Evolutionary conservation across 2,329 filamentous ascomycete species (phyloP).

Genomic region (Apiospora kogelbergensis): DNA sequence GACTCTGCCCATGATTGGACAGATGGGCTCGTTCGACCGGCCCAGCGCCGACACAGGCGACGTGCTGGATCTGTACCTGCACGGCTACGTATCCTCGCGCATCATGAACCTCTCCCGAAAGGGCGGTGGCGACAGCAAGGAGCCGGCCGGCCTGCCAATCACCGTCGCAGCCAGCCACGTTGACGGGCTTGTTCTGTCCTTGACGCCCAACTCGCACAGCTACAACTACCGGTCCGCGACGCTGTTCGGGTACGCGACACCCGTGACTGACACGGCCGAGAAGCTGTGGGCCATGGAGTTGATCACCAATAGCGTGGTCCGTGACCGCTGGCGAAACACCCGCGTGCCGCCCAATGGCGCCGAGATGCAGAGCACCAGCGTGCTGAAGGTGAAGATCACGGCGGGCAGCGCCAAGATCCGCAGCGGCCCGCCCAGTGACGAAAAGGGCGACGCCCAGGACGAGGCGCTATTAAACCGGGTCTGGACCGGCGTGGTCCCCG

Average conservation of each 20-base stretch:
- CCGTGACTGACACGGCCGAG: conserved; percentile 68
- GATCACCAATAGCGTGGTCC: conserved; percentile 74
- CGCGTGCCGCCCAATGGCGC: conserved; percentile 69
- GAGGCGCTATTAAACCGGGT: conserved; percentile 38
- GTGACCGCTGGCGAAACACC: conserved; percentile 66
- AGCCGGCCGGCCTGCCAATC: conserved; percentile 62
- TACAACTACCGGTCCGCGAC: conserved; percentile 85
- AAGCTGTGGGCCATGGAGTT: conserved; percentile 76
- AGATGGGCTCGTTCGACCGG: conserved; percentile 70
- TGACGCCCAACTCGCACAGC: conserved; percentile 78
- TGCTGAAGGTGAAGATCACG: conserved; percentile 67
- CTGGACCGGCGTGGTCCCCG: conserved; percentile 61
- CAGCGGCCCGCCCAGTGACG: conserved; percentile 60
- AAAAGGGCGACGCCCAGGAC: conserved; percentile 47
- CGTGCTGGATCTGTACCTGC: conserved; percentile 74
- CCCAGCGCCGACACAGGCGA: conserved; percentile 62
- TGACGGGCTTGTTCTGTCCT: conserved; percentile 76
- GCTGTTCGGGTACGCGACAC: conserved; percentile 70
- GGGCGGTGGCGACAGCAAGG: conserved; percentile 18
- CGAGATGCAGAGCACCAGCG: conserved; percentile 73
- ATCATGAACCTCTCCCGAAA: conserved; percentile 65
- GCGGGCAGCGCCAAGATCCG: conserved; percentile 77
- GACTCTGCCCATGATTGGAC: conserved; percentile 82
- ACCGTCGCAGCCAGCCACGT: conserved; percentile 72
- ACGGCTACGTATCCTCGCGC: conserved; percentile 80